These are phyloP conservation scores for Zygosaccharomyces sapae DNA, from an alignment of 1,139 yeast species.

Conservation along the genomic window DNA sequence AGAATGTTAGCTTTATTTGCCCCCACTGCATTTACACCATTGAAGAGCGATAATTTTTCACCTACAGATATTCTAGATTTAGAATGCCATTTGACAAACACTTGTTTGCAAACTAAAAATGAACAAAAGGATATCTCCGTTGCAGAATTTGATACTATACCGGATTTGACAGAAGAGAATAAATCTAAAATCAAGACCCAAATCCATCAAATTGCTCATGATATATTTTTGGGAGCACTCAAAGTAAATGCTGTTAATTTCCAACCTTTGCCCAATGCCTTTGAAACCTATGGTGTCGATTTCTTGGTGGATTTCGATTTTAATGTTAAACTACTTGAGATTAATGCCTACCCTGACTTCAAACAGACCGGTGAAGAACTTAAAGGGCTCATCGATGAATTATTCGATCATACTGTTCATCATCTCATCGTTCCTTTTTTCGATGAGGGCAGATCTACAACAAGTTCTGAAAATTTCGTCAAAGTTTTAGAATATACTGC, in stretches of 20 bases:
- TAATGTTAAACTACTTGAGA: constrained; percentile 65
- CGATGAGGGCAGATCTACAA: constrained; percentile 14
- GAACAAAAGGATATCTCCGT: constrained; percentile 48
- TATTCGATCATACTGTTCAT: constrained; percentile 50
- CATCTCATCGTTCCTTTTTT: constrained; percentile 43
- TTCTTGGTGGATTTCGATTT: constrained; percentile 61
- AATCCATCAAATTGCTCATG: constrained; percentile 61
- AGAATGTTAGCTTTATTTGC: constrained; percentile 82
- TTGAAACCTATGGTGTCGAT: constrained; percentile 86
- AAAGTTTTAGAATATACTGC: constrained; percentile 41
- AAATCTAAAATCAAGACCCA: constrained; percentile 47
- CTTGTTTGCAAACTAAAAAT: constrained; percentile 70
- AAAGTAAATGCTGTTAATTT: constrained; percentile 79
- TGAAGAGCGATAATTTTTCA: constrained; percentile 34
- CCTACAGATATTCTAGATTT: constrained; percentile 36
- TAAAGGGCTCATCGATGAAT: constrained; percentile 56
- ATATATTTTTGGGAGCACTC: constrained; percentile 78
- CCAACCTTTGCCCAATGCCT: constrained; percentile 77
- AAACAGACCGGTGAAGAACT: constrained; percentile 86
- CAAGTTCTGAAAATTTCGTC: constrained; percentile 30
- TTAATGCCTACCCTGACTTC: constrained; percentile 93
- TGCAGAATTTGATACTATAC: constrained; percentile 60
- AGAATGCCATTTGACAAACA: constrained; percentile 80
- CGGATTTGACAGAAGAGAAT: constrained; percentile 41
- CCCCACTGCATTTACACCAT: constrained; percentile 45